phyloP scores from a whole-genome alignment of 2,329 filamentous ascomycete species.

The Diaporthe citri region DNA sequence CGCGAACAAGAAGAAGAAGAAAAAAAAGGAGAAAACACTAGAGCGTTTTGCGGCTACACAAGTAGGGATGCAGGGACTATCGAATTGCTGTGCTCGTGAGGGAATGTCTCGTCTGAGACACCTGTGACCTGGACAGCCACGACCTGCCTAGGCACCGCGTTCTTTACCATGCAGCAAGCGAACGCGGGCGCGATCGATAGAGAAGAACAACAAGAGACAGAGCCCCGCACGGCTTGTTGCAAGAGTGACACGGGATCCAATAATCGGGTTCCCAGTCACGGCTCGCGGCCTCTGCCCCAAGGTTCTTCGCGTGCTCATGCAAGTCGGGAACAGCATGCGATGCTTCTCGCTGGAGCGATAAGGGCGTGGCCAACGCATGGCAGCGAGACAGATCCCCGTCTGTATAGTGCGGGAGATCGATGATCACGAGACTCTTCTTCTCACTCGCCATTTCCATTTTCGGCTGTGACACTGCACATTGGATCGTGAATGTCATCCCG shows the following conservation, averaged over 20 bases:
- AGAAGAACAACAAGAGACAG: constrained; percentile 4
- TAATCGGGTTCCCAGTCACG: constrained; percentile 12
- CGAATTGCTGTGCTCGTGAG: background rate
- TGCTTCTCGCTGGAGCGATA: constrained; percentile 6
- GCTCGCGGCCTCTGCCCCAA: constrained; percentile 10
- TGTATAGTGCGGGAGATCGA: background rate
- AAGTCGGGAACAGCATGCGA: constrained; percentile 13
- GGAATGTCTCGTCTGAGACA: constrained; percentile 1
- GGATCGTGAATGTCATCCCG: background rate
- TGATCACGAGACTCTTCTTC: constrained; percentile 11
- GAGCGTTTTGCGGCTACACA: constrained; percentile 18
- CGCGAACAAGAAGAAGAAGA: background rate
- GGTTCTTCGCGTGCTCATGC: constrained; percentile 7
- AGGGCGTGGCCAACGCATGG: constrained; percentile 25
- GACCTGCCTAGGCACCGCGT: background rate
- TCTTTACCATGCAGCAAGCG: background rate
- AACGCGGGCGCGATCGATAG: background rate
- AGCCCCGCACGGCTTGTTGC: background rate
- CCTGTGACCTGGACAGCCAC: background rate
- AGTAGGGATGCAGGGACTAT: constrained; percentile 19
- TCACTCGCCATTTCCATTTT: background rate
- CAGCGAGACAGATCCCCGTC: constrained; percentile 1
- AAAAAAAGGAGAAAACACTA: constrained; percentile 9
- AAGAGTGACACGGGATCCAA: constrained; percentile 27
- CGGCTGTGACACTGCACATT: background rate